Evolutionary conservation across 2,329 filamentous ascomycete genomes (phyloP).

Genomic region (Trichothecium sympodiale): DNA sequence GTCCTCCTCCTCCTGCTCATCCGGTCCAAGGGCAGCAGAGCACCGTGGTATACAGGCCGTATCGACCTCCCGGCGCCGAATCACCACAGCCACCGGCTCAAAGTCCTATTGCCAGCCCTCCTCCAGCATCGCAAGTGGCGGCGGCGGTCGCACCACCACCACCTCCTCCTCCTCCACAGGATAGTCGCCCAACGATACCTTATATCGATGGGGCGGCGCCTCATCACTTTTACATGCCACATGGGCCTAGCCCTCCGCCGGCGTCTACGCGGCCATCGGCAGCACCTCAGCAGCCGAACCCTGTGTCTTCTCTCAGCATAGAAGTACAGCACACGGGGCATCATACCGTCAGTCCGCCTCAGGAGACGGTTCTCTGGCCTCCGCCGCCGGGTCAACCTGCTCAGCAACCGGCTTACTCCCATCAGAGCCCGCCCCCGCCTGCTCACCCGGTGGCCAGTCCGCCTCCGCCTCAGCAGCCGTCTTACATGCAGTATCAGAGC

Average conservation of each 20-base stretch:
- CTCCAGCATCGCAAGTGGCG: constrained; percentile 6
- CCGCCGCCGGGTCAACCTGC: neutral
- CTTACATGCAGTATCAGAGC: too few species aligned
- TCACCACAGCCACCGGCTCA: neutral
- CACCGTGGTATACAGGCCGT: constrained; percentile 14
- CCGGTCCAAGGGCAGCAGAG: neutral
- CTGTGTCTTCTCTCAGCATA: neutral
- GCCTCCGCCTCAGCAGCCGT: too few species aligned
- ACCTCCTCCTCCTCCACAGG: constrained; percentile 2
- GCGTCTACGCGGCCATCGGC: constrained; percentile 1
- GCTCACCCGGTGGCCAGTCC: too few species aligned
- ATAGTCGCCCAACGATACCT: constrained; percentile 5
- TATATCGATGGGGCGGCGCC: constrained; percentile 9
- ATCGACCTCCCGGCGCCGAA: constrained; percentile 12
- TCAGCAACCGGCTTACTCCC: too few species aligned
- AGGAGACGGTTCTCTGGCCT: constrained; percentile 2
- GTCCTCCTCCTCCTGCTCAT: neutral
- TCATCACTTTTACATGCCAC: constrained; percentile 12
- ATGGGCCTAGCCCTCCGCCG: neutral
- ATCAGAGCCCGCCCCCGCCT: neutral
- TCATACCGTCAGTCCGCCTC: neutral
- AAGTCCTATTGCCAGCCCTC: too few species aligned
- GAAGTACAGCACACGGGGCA: neutral
- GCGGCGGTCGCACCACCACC: constrained; percentile 1
- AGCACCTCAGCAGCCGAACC: neutral